Conservation (phyloP, 2,329 filamentous ascomycete species). For the Xylaria sp. region DNA sequence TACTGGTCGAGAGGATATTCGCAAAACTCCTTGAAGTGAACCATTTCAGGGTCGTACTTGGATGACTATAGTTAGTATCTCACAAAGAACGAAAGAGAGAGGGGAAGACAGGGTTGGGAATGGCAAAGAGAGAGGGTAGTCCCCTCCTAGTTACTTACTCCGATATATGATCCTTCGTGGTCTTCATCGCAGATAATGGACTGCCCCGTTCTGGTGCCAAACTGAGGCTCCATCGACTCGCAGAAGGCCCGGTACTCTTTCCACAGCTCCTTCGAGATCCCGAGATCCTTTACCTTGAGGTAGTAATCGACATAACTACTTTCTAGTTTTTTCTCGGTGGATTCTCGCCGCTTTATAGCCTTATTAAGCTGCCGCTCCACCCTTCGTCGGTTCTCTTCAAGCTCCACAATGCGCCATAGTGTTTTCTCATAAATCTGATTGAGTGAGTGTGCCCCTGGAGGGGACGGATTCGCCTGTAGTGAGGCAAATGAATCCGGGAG, state of each 20-base stretch:
- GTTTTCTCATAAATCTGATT: neutral
- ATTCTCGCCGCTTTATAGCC: neutral
- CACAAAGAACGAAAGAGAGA: neutral
- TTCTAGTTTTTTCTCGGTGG: neutral
- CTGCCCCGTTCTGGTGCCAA: neutral
- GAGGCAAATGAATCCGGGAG: neutral
- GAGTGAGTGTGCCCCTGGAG: neutral
- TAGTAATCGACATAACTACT: neutral
- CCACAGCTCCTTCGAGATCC: constrained; percentile 11
- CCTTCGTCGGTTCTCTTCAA: neutral
- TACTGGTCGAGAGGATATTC: neutral
- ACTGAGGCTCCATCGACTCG: constrained; percentile 17
- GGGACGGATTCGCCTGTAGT: neutral
- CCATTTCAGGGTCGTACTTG: constrained; percentile 1
- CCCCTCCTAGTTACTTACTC: no score
- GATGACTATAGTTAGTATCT: neutral
- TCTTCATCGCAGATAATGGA: constrained; percentile 5
- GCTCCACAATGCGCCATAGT: neutral
- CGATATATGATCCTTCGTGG: constrained; percentile 4
- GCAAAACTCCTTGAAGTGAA: constrained; percentile 2
- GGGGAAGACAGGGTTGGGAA: neutral
- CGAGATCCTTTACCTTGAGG: neutral
- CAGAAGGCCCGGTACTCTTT: constrained; percentile 13
- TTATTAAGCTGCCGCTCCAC: neutral
- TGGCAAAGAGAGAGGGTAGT: no score